Conservation (phyloP, 192 early-diverging fungal genomes). For the Lunasporangiospora selenospora region DNA sequence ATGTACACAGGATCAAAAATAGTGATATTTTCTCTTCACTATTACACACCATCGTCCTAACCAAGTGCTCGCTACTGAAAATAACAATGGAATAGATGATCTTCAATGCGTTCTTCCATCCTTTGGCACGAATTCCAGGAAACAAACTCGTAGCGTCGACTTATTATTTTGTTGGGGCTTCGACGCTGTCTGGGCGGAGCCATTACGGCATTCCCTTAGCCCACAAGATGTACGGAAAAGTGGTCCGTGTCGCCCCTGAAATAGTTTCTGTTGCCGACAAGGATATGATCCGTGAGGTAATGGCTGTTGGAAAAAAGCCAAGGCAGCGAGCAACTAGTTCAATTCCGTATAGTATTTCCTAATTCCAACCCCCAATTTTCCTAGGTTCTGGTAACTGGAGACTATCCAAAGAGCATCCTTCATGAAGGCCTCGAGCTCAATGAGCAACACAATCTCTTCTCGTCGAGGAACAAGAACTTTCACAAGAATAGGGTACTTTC, state of each 20-base stretch:
- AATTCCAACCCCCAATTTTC: neutral
- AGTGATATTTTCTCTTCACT: too few relatives aligned
- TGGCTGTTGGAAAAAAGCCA: too few relatives aligned
- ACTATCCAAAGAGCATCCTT: conserved; percentile 17
- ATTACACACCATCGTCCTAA: too few relatives aligned
- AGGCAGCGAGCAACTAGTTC: conserved; percentile 6
- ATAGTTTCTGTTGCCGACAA: conserved; percentile 49
- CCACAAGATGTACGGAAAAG: conserved; percentile 48
- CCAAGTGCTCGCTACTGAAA: too few relatives aligned
- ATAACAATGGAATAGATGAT: too few relatives aligned
- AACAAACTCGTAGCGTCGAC: conserved; percentile 18
- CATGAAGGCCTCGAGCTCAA: conserved; percentile 17
- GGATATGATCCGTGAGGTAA: conserved; percentile 48
- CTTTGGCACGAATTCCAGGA: conserved; percentile 24
- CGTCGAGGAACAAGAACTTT: conserved; percentile 40
- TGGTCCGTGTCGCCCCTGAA: conserved; percentile 45
- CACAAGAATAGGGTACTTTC: conserved; percentile 40
- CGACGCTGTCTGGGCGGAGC: conserved; percentile 7
- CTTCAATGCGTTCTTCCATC: conserved; percentile 32
- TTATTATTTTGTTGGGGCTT: conserved; percentile 2
- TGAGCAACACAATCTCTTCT: conserved; percentile 30
- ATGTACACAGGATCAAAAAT: too few relatives aligned
- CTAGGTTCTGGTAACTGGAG: conserved; percentile 17
- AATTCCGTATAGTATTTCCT: conserved; percentile 15
- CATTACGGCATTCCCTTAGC: conserved; percentile 12